Evolutionary conservation across 257 asterid genomes (phyloP).

Genomic region (Nicotiana knightiana): DNA sequence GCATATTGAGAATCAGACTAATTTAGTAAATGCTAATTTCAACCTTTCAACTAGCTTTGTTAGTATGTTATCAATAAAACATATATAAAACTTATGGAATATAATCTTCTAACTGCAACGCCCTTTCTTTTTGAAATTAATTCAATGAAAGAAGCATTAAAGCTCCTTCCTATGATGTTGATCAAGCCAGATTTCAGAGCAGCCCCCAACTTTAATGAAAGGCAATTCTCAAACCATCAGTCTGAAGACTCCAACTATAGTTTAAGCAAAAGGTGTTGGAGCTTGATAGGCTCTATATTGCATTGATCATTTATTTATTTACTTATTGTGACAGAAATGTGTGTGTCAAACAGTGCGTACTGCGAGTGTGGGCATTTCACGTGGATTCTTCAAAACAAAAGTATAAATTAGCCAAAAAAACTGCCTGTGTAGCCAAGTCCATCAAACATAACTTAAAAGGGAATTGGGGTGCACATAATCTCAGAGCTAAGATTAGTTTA

Average conservation of each 20-base stretch:
- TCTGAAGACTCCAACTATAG: neutral
- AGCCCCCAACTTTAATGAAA: neutral
- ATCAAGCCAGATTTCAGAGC: neutral
- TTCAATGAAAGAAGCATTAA: neutral
- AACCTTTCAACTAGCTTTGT: neutral
- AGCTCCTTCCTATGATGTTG: neutral
- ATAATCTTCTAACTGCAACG: neutral
- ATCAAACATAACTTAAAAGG: neutral
- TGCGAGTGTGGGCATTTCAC: neutral
- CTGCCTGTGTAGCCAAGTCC: neutral
- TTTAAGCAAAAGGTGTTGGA: neutral
- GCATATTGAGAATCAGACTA: neutral
- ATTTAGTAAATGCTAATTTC: neutral
- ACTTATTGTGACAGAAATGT: neutral
- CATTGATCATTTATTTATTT: neutral
- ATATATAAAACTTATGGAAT: neutral
- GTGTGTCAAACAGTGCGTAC: neutral
- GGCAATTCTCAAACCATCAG: neutral
- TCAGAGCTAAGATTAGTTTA: neutral
- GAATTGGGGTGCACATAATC: neutral
- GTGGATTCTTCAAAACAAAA: neutral
- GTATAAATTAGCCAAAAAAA: neutral
- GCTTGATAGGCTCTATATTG: neutral
- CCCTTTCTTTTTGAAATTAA: neutral
- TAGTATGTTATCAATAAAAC: neutral